Percentiles rank a stretch among this genome's conserved stretches.
phyloP scores from a whole-genome alignment of 306 rosid genomes.

The Macrotyloma uniflorum region DNA sequence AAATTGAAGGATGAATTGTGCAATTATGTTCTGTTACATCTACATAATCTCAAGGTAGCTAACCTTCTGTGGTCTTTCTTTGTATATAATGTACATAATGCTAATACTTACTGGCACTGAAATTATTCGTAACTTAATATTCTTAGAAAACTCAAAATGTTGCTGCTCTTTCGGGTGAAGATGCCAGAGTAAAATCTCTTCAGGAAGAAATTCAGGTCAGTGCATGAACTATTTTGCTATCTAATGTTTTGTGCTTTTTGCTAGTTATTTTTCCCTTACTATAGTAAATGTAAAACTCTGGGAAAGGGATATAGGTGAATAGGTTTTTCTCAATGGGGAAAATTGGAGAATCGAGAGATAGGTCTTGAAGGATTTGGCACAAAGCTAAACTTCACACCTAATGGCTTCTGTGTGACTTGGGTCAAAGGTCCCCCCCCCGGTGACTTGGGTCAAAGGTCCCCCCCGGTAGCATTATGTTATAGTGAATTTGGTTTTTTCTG shows the following conservation, averaged over 20 bases:
- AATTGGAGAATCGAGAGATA: conserved; percentile 19
- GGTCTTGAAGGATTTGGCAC: conserved; percentile 24
- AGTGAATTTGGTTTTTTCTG: conserved; percentile 34
- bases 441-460: not conserved
- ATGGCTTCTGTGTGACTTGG: conserved; percentile 16
- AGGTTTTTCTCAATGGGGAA: conserved; percentile 1
- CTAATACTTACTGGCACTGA: conserved; percentile 36
- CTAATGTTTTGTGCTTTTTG: not conserved
- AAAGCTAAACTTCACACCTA: conserved; percentile 7
- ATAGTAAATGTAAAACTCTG: not conserved
- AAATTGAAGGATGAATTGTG: conserved; percentile 69
- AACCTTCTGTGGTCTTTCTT: conserved; percentile 31
- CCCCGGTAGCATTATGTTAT: conserved; percentile 1
- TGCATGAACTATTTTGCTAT: conserved; percentile 30
- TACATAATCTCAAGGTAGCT: conserved; percentile 72
- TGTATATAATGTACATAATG: conserved; percentile 17
- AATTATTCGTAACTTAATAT: conserved; percentile 28
- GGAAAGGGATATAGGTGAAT: conserved; percentile 26
- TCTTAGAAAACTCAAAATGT: conserved; percentile 59
- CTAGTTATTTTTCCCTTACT: conserved; percentile 21
- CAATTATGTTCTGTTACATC: conserved; percentile 52
- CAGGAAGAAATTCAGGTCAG: conserved; percentile 77
- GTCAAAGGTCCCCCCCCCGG: conserved; percentile 8
- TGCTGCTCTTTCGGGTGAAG: conserved; percentile 59
- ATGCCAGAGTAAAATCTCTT: conserved; percentile 50